Evolutionary conservation across 1,284 basidiomycete species (phyloP).

Genomic region (Ustilago xerochloae): DNA sequence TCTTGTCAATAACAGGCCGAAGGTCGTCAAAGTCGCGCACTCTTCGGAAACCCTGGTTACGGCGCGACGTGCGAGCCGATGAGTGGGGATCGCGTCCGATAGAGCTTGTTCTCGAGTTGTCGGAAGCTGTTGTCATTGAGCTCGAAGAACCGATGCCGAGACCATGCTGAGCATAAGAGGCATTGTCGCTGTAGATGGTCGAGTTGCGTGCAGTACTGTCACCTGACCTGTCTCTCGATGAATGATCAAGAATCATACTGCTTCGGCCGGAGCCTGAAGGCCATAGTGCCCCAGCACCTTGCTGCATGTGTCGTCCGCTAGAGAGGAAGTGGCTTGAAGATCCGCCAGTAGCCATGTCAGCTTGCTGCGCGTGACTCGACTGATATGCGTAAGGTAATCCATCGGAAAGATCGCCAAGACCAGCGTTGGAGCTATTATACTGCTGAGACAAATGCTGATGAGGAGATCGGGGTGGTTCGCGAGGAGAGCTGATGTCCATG

Average conservation of each 20-base stretch:
- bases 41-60: conserved; percentile 58
- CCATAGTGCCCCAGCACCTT: conserved; percentile 21
- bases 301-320: conserved; percentile 5
- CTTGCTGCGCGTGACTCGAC: conserved; percentile 23
- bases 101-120: conserved; percentile 42
- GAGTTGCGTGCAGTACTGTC: conserved; percentile 39
- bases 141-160: conserved; percentile 38
- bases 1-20: conserved; percentile 56
- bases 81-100: conserved; percentile 12
- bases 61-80: conserved; percentile 23
- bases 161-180: conserved; percentile 35
- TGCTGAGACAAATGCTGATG: conserved; percentile 32
- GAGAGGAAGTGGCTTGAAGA: conserved; percentile 21
- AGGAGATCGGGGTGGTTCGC: conserved; percentile 26
- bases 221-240: conserved; percentile 21
- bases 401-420: conserved; percentile 41
- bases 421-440: conserved; percentile 18
- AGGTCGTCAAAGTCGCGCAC: conserved; percentile 61
- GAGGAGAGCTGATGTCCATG: conserved; percentile 41
- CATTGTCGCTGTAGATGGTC: conserved; percentile 32
- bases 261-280: conserved; percentile 19
- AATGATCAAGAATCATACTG: conserved; percentile 44
- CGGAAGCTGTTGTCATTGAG: conserved; percentile 43
- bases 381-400: conserved; percentile 45
- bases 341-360: not conserved